phyloP scores from a whole-genome alignment of 306 rosid species.

The Hippophae rhamnoides region DNA sequence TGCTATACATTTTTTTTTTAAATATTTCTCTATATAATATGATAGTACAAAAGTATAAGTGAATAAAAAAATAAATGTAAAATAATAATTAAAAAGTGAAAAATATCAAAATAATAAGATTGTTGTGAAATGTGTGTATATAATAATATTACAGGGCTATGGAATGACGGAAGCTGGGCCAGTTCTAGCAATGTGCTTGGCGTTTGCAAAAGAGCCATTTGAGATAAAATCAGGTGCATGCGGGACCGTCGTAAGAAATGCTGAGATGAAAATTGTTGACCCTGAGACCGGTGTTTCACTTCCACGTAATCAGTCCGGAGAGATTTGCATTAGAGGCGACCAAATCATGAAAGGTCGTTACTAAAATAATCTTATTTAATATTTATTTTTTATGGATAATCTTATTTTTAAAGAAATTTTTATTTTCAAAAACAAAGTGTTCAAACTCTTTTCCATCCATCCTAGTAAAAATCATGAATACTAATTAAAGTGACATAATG shows the following conservation, averaged over 20 bases:
- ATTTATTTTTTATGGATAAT: too few relatives aligned
- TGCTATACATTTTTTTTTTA: too few relatives aligned
- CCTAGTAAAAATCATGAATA: too few relatives aligned
- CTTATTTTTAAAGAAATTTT: too few relatives aligned
- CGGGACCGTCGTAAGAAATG: slow-evolving; percentile 62
- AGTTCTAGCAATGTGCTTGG: slow-evolving; percentile 45
- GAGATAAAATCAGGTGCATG: slow-evolving; percentile 64
- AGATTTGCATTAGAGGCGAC: slow-evolving; percentile 64
- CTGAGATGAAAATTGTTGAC: slow-evolving; percentile 64
- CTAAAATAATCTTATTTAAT: too few relatives aligned
- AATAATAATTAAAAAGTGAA: too few relatives aligned
- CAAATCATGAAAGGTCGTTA: slow-evolving; percentile 69
- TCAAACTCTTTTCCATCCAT: too few relatives aligned
- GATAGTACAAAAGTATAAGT: too few relatives aligned
- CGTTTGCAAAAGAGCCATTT: slow-evolving; percentile 60
- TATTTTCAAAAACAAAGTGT: too few relatives aligned
- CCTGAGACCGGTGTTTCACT: slow-evolving; percentile 50
- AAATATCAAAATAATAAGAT: background rate
- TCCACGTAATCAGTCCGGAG: slow-evolving; percentile 57
- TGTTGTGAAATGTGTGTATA: background rate
- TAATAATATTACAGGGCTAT: slow-evolving; percentile 44
- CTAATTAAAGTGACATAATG: too few relatives aligned
- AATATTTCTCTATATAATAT: too few relatives aligned
- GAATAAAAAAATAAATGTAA: too few relatives aligned
- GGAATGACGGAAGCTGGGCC: slow-evolving; percentile 94